Conservation (phyloP, 2,329 filamentous ascomycete species). For the Diaporthe aspalathi region DNA sequence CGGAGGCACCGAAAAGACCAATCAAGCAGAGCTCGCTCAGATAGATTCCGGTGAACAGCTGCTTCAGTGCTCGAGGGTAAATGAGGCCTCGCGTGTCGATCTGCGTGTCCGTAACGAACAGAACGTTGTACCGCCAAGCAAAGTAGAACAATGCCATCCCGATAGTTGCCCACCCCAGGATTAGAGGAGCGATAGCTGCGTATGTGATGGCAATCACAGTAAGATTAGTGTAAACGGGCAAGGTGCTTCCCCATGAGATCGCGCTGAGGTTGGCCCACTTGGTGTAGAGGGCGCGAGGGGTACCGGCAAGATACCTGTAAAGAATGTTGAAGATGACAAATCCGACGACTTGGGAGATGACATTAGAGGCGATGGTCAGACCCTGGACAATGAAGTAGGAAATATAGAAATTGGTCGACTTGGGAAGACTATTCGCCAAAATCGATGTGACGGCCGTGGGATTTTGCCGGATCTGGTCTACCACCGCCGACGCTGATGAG, state of each 20-base stretch:
- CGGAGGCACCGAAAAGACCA: slow-evolving; percentile 81
- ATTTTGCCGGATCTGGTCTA: slow-evolving; percentile 70
- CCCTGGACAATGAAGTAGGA: slow-evolving; percentile 96
- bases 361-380: slow-evolving; percentile 78
- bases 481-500: slow-evolving; percentile 80
- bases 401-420: slow-evolving; percentile 92
- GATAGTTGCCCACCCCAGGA: slow-evolving; percentile 83
- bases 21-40: slow-evolving; percentile 85
- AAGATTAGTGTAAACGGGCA: slow-evolving; percentile 85
- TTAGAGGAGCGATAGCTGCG: slow-evolving; percentile 85
- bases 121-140: slow-evolving; percentile 89
- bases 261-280: slow-evolving; percentile 80
- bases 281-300: slow-evolving; percentile 82
- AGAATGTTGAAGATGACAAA: slow-evolving; percentile 80
- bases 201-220: slow-evolving; percentile 86
- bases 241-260: slow-evolving; percentile 85
- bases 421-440: slow-evolving; percentile 80
- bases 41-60: slow-evolving; percentile 86
- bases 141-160: slow-evolving; percentile 86
- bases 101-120: slow-evolving; percentile 84
- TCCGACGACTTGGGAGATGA: slow-evolving; percentile 77
- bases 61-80: slow-evolving; percentile 88
- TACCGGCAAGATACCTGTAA: slow-evolving; percentile 79
- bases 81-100: slow-evolving; percentile 90
- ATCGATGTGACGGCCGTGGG: slow-evolving; percentile 72